Percentiles rank a stretch among this genome's conserved stretches.
phyloP scores from a whole-genome alignment of 1,284 basidiomycete genomes.

The Inonotus obliquus region DNA sequence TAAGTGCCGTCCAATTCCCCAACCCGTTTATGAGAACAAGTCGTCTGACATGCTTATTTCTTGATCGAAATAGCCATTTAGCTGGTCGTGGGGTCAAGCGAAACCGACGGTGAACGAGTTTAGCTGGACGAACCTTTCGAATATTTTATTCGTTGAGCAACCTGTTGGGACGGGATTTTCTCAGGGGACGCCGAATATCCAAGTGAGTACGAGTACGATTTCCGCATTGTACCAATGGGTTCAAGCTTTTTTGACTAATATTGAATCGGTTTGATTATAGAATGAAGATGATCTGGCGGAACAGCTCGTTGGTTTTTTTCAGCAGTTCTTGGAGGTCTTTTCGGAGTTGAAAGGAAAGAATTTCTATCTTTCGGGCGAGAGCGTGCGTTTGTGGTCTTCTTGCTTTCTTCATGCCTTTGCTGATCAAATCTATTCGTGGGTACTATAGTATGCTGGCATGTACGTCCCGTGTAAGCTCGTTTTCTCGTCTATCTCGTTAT shows the following conservation, averaged over 20 bases:
- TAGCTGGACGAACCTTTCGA: slow-evolving; percentile 80
- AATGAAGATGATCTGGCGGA: slow-evolving; percentile 63
- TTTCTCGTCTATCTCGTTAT: neutral
- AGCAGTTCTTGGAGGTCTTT: slow-evolving; percentile 73
- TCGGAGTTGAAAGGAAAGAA: slow-evolving; percentile 66
- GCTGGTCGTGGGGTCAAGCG: slow-evolving; percentile 62
- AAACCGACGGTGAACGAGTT: slow-evolving; percentile 63
- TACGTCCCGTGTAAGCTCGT: slow-evolving; percentile 26
- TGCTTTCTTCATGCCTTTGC: neutral
- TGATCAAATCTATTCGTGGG: neutral
- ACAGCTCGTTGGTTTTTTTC: slow-evolving; percentile 42
- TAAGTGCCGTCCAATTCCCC: slow-evolving; percentile 29
- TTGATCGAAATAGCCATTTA: slow-evolving; percentile 47
- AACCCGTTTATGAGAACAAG: neutral
- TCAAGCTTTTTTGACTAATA: neutral
- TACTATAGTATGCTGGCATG: slow-evolving; percentile 27
- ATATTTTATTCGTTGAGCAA: slow-evolving; percentile 79
- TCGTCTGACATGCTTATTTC: slow-evolving; percentile 1
- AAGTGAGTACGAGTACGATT: too few species aligned
- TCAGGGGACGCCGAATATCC: slow-evolving; percentile 63
- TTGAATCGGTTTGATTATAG: slow-evolving; percentile 30
- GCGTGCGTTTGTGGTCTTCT: slow-evolving; percentile 40
- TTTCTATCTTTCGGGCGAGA: slow-evolving; percentile 65
- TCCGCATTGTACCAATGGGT: too few species aligned
- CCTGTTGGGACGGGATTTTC: slow-evolving; percentile 82